Percentiles rank a stretch among this genome's conserved stretches.
Conservation (phyloP, 306 rosid species). For the Rubus idaeus region DNA sequence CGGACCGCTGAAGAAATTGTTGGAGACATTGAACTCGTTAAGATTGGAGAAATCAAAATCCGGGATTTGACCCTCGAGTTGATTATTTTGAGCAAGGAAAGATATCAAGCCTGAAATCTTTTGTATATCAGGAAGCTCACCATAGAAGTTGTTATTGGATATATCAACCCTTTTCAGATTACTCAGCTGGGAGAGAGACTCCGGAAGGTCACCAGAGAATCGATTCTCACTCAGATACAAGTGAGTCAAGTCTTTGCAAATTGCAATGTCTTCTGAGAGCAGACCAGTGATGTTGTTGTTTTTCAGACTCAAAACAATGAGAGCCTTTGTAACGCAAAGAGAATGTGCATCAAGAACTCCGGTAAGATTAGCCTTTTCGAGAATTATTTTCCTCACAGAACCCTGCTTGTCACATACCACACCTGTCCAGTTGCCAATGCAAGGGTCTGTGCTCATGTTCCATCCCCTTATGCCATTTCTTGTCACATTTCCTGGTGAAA, state of each 20-base stretch:
- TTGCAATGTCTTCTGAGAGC: constrained; percentile 43
- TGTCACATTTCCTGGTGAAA: constrained; percentile 33
- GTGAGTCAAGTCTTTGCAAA: constrained; percentile 45
- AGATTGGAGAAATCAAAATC: constrained; percentile 55
- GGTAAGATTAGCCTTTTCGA: constrained; percentile 28
- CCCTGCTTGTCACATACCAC: constrained; percentile 32
- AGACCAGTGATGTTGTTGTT: constrained; percentile 38
- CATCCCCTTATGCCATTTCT: constrained; percentile 48
- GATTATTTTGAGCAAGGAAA: constrained; percentile 49
- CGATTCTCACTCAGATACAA: constrained; percentile 44
- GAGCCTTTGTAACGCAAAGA: constrained; percentile 38
- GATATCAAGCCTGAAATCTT: constrained; percentile 46
- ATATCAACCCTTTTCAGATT: constrained; percentile 47
- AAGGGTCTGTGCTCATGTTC: constrained; percentile 58
- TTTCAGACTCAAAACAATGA: constrained; percentile 34
- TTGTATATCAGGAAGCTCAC: constrained; percentile 50
- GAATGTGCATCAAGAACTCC: constrained; percentile 45
- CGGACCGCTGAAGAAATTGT: constrained; percentile 50
- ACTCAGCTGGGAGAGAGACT: constrained; percentile 30
- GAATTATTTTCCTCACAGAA: constrained; percentile 36
- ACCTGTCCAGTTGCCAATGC: constrained; percentile 55
- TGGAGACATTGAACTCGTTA: constrained; percentile 45
- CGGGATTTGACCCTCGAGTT: constrained; percentile 46
- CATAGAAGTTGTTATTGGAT: constrained; percentile 41
- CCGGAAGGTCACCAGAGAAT: constrained; percentile 53